These are phyloP conservation scores for Starmerella apicola DNA, from an alignment of 805 yeast genomes.

Conservation along the genomic window DNA sequence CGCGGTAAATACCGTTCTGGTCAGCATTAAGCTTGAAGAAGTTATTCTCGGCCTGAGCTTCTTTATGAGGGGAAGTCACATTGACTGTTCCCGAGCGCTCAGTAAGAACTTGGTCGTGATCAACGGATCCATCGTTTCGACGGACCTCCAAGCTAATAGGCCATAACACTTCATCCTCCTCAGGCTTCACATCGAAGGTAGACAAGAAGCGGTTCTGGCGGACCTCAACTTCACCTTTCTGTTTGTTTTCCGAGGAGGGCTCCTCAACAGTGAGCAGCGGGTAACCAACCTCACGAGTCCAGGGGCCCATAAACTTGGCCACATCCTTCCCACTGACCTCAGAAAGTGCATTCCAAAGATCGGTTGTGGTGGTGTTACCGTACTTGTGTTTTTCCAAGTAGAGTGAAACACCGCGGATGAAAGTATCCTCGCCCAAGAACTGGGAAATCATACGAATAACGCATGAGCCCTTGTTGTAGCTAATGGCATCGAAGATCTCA, in stretches of 20 bases:
- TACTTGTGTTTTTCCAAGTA: conserved; percentile 53
- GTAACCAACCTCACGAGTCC: conserved; percentile 66
- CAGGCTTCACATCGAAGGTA: conserved; percentile 47
- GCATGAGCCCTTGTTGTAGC: conserved; percentile 72
- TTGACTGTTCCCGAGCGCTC: conserved; percentile 37
- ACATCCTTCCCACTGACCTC: conserved; percentile 55
- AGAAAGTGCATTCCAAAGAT: conserved; percentile 57
- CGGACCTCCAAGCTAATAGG: conserved; percentile 48
- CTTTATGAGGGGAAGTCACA: conserved; percentile 27
- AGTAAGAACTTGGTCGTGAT: conserved; percentile 39
- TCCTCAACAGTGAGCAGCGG: conserved; percentile 50
- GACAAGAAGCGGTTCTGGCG: conserved; percentile 52
- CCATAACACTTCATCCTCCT: conserved; percentile 42
- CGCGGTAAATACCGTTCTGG: conserved; percentile 50
- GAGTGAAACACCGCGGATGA: conserved; percentile 58
- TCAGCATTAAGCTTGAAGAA: conserved; percentile 52
- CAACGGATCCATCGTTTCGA: conserved; percentile 47
- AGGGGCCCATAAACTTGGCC: conserved; percentile 45
- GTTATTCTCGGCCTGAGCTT: conserved; percentile 7
- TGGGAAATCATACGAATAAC: conserved; percentile 64
- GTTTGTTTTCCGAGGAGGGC: conserved; percentile 8
- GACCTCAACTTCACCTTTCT: conserved; percentile 27
- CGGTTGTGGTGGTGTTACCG: conserved; percentile 61
- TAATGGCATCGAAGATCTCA: conserved; percentile 71
- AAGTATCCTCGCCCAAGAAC: conserved; percentile 54